Base-by-base conservation (phyloP, 768 basidiomycete genomes). In the Auricularia sp. region DNA sequence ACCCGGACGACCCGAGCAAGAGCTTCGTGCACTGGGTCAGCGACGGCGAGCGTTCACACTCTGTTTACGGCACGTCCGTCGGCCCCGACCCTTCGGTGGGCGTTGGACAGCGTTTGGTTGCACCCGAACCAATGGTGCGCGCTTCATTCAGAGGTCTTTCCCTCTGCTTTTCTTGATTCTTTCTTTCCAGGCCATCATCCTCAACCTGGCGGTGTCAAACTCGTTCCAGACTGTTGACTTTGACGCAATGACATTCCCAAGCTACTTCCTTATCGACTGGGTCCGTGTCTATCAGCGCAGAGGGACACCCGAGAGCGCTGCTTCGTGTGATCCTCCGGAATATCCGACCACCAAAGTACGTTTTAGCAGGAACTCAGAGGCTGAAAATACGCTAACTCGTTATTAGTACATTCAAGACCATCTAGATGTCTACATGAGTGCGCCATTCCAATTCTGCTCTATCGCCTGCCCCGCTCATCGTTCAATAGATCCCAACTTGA, bases 111-210 rank as follows among this genome's bases (percentile, higher is more conserved):
- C 80, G 95, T 42, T 70, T 94, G 18, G 85, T 85, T 64, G 79
- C 93, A 5, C 91, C 95, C 71, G 96, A 99, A 73, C 96, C 97
- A 2, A 88, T 98, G 93, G 91, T 93, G 68, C 67, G 84, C 77
- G 61, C n/a, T 11, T 5, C n/a, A 67, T 29, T 29, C 76, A 60
- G 35, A 70, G 67, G 43, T 18, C 36, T 72, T 83, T 14, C n/a
- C 18, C 54, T 36, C 36, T 64, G 34, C 39, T 70, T 43, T 68
- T 59, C 54, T 64, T 44, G 64, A 69, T 14, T 34, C 33, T 42
- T 44, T 44, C 29, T 36, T 39, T 23, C 61, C 35, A 64, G 63
- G 35, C 35, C 35, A 54, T 60, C 64, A 64, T 59, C 10, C 35
- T 36, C 23, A 61, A 65, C 54, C 60, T 59, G 47, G 54, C 36